Evolutionary conservation across 2,329 filamentous ascomycete genomes (phyloP).

Genomic region (Neophaeococcomyces aloes): DNA sequence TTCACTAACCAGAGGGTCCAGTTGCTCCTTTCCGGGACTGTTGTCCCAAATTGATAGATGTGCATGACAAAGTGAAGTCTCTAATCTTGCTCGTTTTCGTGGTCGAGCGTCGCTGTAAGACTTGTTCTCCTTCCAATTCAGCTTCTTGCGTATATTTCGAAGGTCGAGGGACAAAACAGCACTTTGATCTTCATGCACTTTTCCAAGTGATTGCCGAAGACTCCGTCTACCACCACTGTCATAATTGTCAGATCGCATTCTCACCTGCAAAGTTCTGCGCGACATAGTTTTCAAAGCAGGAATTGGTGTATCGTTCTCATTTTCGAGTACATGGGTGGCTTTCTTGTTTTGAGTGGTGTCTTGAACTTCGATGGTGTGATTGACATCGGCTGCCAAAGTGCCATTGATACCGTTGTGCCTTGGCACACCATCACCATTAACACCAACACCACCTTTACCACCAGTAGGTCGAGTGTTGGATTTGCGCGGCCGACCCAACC

Average conservation of each 20-base stretch:
- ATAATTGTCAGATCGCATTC: neutral
- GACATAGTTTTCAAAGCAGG: constrained; percentile 1
- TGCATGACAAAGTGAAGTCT: constrained; percentile 6
- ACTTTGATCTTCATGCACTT: constrained; percentile 5
- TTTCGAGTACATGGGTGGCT: neutral
- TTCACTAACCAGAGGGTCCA: constrained; percentile 5
- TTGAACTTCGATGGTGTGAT: neutral
- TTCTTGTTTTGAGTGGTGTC: neutral
- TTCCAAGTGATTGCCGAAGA: neutral
- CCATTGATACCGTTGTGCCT: neutral
- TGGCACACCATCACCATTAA: neutral
- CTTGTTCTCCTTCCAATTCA: constrained; percentile 9
- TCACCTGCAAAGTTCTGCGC: neutral
- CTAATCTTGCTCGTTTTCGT: constrained; percentile 5
- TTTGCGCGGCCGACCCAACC: neutral
- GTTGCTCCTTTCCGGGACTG: constrained; percentile 1
- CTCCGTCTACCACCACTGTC: neutral
- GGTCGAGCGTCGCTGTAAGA: neutral
- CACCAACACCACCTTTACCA: too few species aligned
- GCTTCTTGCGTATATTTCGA: constrained; percentile 11
- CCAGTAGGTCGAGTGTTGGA: too few species aligned
- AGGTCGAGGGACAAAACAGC: constrained; percentile 8
- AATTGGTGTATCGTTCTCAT: neutral
- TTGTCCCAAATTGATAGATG: constrained; percentile 13
- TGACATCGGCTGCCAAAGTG: neutral